phyloP scores from a whole-genome alignment of 164 flowering plant genomes.

The Tetracentron sinense region DNA sequence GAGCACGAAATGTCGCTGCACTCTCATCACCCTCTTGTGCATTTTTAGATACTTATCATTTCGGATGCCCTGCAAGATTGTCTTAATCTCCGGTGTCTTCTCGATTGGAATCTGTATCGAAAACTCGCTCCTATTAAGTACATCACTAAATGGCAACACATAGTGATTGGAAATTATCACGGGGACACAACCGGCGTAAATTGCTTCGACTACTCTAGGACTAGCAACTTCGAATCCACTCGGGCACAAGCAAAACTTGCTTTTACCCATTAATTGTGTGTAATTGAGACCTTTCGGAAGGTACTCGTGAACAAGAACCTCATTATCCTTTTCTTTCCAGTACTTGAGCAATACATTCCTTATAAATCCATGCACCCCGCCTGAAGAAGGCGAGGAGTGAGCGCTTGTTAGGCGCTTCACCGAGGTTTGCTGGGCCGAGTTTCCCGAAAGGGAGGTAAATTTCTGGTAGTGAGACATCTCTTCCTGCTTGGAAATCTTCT shows the following conservation, averaged over 20 bases:
- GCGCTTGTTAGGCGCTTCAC: slow-evolving; percentile 17
- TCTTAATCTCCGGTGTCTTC: slow-evolving; percentile 43
- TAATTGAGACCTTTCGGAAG: slow-evolving; percentile 24
- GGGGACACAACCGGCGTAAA: slow-evolving; percentile 38
- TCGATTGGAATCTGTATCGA: slow-evolving; percentile 29
- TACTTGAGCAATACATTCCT: slow-evolving; percentile 23
- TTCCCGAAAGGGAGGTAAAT: slow-evolving; percentile 21
- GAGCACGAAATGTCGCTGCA: slow-evolving; percentile 36
- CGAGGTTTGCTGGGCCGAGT: slow-evolving; percentile 15
- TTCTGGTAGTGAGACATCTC: slow-evolving; percentile 42
- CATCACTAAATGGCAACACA: slow-evolving; percentile 51
- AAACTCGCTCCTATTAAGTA: slow-evolving; percentile 50
- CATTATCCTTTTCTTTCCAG: slow-evolving; percentile 37
- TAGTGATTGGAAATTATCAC: slow-evolving; percentile 34
- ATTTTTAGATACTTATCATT: slow-evolving; percentile 20
- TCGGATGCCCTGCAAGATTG: slow-evolving; percentile 13
- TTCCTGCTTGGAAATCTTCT: slow-evolving; percentile 29
- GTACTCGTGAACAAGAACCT: slow-evolving; percentile 31
- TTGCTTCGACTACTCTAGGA: slow-evolving; percentile 39
- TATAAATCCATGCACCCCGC: slow-evolving; percentile 40
- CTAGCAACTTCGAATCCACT: slow-evolving; percentile 63
- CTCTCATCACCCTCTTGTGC: slow-evolving; percentile 28
- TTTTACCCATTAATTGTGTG: slow-evolving; percentile 22
- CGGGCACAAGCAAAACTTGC: slow-evolving; percentile 53
- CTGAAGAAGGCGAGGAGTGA: slow-evolving; percentile 49